A percentile compares a stretch with the other conserved stretches of the same genome.
These are phyloP conservation scores for Crataegus laevigata DNA, from an alignment of 306 rosid species.

Conservation along the genomic window DNA sequence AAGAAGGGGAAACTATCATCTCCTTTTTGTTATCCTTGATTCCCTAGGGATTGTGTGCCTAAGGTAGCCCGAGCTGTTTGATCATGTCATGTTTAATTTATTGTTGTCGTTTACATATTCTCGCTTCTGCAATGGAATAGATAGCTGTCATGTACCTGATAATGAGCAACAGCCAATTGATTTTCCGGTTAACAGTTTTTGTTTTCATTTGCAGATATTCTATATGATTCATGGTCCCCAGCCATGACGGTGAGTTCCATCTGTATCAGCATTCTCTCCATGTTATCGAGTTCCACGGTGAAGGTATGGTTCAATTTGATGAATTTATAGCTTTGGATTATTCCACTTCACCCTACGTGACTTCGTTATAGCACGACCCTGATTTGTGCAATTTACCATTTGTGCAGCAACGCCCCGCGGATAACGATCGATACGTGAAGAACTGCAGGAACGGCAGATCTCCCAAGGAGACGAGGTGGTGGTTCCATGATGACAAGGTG, in stretches of 20 bases:
- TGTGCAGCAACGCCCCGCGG: slow-evolving; percentile 35
- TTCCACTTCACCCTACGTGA: neutral
- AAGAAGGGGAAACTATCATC: neutral
- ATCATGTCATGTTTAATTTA: neutral
- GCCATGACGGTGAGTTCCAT: slow-evolving; percentile 36
- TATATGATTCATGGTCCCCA: slow-evolving; percentile 44
- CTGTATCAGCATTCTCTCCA: slow-evolving; percentile 37
- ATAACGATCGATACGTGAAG: slow-evolving; percentile 34
- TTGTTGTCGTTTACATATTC: neutral
- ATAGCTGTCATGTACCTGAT: neutral
- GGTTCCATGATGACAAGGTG: slow-evolving; percentile 40
- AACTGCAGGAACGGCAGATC: slow-evolving; percentile 35
- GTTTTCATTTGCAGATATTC: slow-evolving; percentile 21
- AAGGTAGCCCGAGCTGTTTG: neutral
- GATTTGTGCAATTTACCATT: neutral
- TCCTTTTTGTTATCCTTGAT: neutral
- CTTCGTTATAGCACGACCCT: neutral
- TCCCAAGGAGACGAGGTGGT: slow-evolving; percentile 42
- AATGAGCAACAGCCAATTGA: neutral
- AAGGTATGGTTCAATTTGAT: slow-evolving; percentile 19
- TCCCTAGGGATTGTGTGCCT: neutral
- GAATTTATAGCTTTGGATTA: neutral
- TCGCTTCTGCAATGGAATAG: neutral
- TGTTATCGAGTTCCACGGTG: slow-evolving; percentile 35
- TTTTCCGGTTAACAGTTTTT: neutral